Conservation (phyloP, 2,329 filamentous ascomycete genomes). For the Aschersonia sp. region DNA sequence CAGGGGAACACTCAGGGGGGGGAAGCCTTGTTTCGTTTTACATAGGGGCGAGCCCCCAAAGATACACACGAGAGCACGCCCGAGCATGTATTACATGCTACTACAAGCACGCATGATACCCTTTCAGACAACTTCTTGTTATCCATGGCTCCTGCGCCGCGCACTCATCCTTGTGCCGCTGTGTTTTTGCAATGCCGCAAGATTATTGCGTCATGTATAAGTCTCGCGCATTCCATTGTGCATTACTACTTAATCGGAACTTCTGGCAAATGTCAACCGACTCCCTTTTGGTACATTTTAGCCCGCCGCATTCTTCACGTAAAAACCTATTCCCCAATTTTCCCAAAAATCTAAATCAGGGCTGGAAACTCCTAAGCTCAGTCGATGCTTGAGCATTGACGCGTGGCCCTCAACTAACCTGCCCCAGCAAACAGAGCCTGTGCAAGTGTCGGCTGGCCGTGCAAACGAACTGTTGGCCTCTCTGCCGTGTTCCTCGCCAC, state of each 20-base stretch:
- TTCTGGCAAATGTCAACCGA: neutral
- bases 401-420: too few species aligned
- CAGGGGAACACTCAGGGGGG: neutral
- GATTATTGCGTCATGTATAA: neutral
- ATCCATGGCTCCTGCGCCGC: too few species aligned
- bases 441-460: too few species aligned
- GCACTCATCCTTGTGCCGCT: too few species aligned
- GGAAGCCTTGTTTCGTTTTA: neutral
- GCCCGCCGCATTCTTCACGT: neutral
- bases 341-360: too few species aligned
- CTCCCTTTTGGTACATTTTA: constrained; percentile 3
- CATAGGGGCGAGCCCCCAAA: neutral
- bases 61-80: constrained; percentile 1
- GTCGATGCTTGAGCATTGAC: too few species aligned
- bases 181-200: too few species aligned
- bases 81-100: neutral
- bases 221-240: neutral
- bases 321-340: neutral
- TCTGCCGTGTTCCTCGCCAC: too few species aligned
- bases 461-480: too few species aligned
- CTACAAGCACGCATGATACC: constrained; percentile 3
- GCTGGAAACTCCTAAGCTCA: too few species aligned
- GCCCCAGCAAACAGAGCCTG: too few species aligned
- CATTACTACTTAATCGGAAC: too few species aligned
- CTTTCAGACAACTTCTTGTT: neutral